Conservation (phyloP, 306 rosid species). For the Prunus mume region DNA sequence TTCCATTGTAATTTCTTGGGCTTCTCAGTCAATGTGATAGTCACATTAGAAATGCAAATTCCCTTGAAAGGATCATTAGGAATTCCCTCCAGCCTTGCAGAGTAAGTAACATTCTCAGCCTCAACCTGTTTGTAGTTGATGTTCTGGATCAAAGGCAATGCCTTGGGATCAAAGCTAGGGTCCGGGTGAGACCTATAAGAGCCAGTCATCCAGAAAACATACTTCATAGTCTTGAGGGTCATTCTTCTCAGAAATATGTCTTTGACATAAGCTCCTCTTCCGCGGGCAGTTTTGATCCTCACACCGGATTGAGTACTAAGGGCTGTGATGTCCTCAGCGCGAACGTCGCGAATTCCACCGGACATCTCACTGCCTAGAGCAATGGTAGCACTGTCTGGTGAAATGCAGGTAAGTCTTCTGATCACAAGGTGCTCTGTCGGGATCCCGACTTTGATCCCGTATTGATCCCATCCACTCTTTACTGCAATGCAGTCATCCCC, state of each 20-base stretch:
- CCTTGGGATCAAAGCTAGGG: conserved; percentile 43
- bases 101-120: conserved; percentile 48
- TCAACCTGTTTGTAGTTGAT: conserved; percentile 49
- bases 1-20: conserved; percentile 54
- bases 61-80: conserved; percentile 41
- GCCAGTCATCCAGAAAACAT: conserved; percentile 66
- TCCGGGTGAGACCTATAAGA: conserved; percentile 56
- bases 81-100: conserved; percentile 56
- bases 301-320: conserved; percentile 55
- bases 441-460: conserved; percentile 62
- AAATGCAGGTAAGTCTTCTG: conserved; percentile 53
- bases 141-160: conserved; percentile 45
- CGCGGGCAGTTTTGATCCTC: conserved; percentile 58
- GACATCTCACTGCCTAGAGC: conserved; percentile 95
- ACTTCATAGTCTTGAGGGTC: conserved; percentile 54
- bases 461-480: conserved; percentile 72
- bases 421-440: conserved; percentile 51
- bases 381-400: conserved; percentile 59
- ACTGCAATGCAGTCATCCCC: conserved; percentile 70
- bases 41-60: conserved; percentile 59
- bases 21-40: conserved; percentile 14
- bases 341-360: conserved; percentile 68
- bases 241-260: conserved; percentile 54
- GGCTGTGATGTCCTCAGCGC: conserved; percentile 55
- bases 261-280: conserved; percentile 65